Evolutionary conservation across 345 rosid genomes (phyloP), one percentile per base, ranked within the genome.

Genomic region (Rhodamnia rubescens): DNA sequence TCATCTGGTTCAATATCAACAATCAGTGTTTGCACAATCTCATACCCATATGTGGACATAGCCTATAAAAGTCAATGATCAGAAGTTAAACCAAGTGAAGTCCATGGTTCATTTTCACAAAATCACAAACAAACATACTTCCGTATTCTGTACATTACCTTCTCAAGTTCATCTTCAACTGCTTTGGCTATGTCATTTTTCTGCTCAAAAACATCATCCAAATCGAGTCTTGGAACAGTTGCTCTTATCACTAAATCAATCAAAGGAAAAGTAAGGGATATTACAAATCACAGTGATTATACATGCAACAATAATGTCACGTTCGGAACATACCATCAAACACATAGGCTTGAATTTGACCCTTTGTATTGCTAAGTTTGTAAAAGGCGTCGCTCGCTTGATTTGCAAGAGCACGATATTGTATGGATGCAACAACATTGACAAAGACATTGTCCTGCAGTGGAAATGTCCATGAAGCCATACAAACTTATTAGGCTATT

Each of bases 391-490:
- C 90, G 24, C 32, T 86, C 6, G 92, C 92, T 44, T 91, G 87
- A 15, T 88, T 84, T 21, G 89, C 89, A 84, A 91, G 53, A 32
- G 90, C 90, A 47, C 90, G 92, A 21, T 89, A 91, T 86, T 91
- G 92, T 18, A 91, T 53, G 36, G 92, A 91, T 29, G 91, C 92
- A 55, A 91, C 91, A 53, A 91, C 90, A 84, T 89, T 91, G 81
- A 90, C 92, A 83, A 91, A 91, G 51, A 91, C 92, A 82, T 91
- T 91, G 84, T 90, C 93, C 93, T 90, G 87, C 49, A 84, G 75
- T 53, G 22, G 49, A 81, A 80, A 74, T 55, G 56, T 56, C 27
- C 64, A 56, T 10, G 59, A 50, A 81, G 32, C 47, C 22, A 85
- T n/a, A 54, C 29, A 54, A 40, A 27, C 55, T 74, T 52, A 16